Base-by-base conservation (phyloP, 1,284 basidiomycete species). In the Pseudozyma hubeiensis region DNA sequence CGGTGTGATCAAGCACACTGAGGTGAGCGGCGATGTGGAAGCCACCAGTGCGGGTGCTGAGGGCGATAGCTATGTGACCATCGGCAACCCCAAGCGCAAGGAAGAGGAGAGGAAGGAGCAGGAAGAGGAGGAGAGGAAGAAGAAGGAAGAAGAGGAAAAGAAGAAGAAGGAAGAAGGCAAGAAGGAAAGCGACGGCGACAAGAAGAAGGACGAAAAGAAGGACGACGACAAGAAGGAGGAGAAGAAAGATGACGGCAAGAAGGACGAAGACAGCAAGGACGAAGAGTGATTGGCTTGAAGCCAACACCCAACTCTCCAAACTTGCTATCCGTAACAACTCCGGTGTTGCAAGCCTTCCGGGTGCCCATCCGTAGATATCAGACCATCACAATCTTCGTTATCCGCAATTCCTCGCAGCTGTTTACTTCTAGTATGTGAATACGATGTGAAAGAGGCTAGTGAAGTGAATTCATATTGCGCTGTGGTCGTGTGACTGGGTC, bases 11-110 rank as follows among this genome's bases (percentile, higher is more conserved):
- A 75, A 64, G 64, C 53, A 76, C 53, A 55, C 44, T 14, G 67
- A 77, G 59, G 66, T 80, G 0, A 34, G 62, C 7, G 74, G 77
- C 10, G 79, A 81, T 50, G 78, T 81, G 1, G 63, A 80, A 57
- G 76, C 78, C 0, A 67, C 68, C n/a, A 64, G 64, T 33, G 40
- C 64, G 5, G 73, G 65, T 17, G 76, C 68, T 3, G 64, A 63
- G 10, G 79, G 72, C 24, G 79, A 80, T 29, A 53, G 68, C 51
- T 81, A 73, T 45, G 78, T 81, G 29, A 60, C 57, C 30, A 57
- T 81, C 14, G 58, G 64, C 37, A 81, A 81, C 58, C 60, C 68
- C 1, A 77, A 76, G 70, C 52, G 74, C 34, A 66, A 77, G 56
- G 70, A 76, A 39, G 64, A 73, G 47, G 65, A 73, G 71, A 45